Evolutionary conservation across 768 basidiomycete genomes (phyloP), one percentile per base, ranked within the genome.

Genomic region (Chiua virens): DNA sequence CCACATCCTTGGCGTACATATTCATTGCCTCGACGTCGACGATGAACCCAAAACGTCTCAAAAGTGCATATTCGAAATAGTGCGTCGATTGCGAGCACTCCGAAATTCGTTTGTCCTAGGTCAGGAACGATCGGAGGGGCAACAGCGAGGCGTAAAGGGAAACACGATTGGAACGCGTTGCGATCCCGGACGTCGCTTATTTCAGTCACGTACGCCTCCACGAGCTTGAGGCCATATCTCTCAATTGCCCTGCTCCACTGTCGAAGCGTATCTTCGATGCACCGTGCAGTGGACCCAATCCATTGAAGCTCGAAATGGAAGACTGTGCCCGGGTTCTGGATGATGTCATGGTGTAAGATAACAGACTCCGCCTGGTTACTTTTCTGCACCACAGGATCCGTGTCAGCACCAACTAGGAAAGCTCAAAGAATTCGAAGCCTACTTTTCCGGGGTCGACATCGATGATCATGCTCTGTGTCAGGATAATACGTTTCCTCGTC

Each of bases 261-360:
- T 35, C 87, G 82, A 21, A 97, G 76, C 45, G 87, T 80, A 57
- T 96, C 93, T 56, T 98, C 95, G 45, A 98, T 89, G 55, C 86
- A 87, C 20, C 90, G 82, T 21, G 94, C 92, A 1, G 93, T 94
- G 2, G 94, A 89, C 3, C 92, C 94, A 36, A 98, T 87, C 96
- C 97, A 99, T 54, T 96, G 91, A 25, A 99, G 76, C 69, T 99
- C 95, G 60, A 98, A 94, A 68, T 98, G 96, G 72, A 97, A 97
- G 52, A 89, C 91, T 25, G 88, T 96, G n/a, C 78, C 81, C 0
- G 92, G 89, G 62, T 98, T 98, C 68, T 98, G 96, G 46, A 96
- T 89, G 50, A 97, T 82, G 70, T 98, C 97, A 68, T 95, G 85
- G 65, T 98, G 95, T 22, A 98, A 75, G 27, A 95, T 79, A 17